phyloP scores from a whole-genome alignment of 257 asterid species.

The Capsicum pubescens region DNA sequence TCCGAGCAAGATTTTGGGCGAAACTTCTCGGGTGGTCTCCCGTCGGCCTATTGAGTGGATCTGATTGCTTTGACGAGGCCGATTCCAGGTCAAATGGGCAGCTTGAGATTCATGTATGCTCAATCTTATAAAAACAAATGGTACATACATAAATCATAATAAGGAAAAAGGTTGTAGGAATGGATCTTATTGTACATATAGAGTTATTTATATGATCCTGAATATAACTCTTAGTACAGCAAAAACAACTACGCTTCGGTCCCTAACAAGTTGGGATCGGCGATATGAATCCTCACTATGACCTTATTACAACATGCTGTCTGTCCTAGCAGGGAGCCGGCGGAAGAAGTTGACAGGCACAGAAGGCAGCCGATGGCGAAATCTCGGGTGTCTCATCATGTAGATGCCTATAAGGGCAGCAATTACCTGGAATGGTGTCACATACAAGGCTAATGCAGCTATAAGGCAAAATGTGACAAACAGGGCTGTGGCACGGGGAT shows the following conservation, averaged over 20 bases:
- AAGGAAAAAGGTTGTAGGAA: conserved; percentile 2
- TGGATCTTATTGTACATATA: background rate
- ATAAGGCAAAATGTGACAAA: conserved; percentile 79
- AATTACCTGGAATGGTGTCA: conserved; percentile 82
- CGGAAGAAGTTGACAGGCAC: conserved; percentile 86
- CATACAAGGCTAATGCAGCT: conserved; percentile 69
- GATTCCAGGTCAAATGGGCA: no score
- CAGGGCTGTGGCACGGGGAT: conserved; percentile 85
- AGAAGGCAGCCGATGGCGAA: conserved; percentile 74
- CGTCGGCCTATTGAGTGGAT: no score
- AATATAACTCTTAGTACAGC: background rate
- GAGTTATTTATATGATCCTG: background rate
- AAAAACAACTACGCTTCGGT: background rate
- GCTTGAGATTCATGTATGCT: conserved; percentile 4
- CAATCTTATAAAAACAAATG: background rate
- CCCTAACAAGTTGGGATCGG: background rate
- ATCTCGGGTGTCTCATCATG: conserved; percentile 90
- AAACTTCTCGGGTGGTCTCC: no score
- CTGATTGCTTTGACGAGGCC: no score
- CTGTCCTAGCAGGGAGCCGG: conserved; percentile 74
- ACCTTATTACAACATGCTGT: conserved; percentile 61
- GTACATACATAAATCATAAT: background rate
- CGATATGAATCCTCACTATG: background rate
- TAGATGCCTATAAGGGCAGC: conserved; percentile 74
- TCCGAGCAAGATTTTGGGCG: no score